Conservation (phyloP, 2,329 filamentous ascomycete species). For the Pseudohalonectria lignicola region DNA sequence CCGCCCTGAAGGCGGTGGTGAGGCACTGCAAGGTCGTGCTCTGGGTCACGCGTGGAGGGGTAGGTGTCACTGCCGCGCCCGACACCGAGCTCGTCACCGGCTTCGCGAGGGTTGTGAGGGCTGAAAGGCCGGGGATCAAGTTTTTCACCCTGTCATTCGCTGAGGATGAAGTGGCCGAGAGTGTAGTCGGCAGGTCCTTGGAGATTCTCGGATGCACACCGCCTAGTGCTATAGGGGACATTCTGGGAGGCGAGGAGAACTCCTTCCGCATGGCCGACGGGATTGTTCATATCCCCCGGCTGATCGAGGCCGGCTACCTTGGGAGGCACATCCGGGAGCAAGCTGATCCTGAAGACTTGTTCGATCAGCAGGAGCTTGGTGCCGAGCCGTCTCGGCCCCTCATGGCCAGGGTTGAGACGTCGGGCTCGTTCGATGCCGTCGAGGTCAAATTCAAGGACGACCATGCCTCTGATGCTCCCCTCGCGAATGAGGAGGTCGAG, state of each 20-base stretch:
- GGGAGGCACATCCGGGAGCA: conserved; percentile 6
- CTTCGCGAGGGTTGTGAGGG: conserved; percentile 5
- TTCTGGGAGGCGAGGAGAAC: conserved; percentile 6
- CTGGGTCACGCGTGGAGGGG: conserved; percentile 9
- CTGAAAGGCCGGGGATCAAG: conserved; percentile 5
- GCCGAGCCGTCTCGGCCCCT: background rate
- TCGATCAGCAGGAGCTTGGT: background rate
- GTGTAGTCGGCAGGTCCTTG: conserved; percentile 6
- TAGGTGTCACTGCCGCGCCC: conserved; percentile 4
- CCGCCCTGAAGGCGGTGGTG: conserved; percentile 7
- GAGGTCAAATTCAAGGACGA: background rate
- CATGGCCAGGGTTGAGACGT: background rate
- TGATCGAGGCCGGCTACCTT: conserved; percentile 9
- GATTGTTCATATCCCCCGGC: conserved; percentile 5
- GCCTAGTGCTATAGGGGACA: too few relatives aligned
- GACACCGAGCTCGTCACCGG: conserved; percentile 10
- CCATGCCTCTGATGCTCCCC: background rate
- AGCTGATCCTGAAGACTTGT: background rate
- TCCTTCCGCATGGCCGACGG: conserved; percentile 11
- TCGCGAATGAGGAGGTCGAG: conserved; percentile 1
- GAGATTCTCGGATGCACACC: conserved; percentile 6
- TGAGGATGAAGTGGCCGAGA: conserved; percentile 1
- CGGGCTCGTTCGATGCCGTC: too few relatives aligned
- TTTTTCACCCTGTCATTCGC: conserved; percentile 12
- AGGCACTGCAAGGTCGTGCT: conserved; percentile 7